Evolutionary conservation across 83 land plant genomes (phyloP).

Genomic region (Diphasiastrum complanatum): DNA sequence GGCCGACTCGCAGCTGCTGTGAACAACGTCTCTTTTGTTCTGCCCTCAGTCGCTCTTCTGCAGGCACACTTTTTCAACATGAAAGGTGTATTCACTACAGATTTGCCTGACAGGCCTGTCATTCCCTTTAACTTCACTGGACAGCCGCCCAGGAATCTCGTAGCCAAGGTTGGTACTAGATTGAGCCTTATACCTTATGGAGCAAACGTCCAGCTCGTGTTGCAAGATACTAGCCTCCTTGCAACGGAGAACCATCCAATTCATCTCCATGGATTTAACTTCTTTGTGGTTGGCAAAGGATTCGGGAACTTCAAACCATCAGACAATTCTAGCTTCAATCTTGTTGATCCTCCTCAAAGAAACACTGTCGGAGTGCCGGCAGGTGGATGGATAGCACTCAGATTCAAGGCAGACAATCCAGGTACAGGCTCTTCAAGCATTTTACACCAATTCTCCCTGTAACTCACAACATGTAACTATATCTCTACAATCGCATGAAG

Average conservation of each 20-base stretch:
- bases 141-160: neutral
- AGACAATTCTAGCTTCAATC: neutral
- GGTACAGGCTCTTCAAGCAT: too few relatives aligned
- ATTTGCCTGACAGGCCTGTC: neutral
- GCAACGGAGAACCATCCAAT: conserved; percentile 6
- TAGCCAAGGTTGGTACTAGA: neutral
- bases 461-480: too few relatives aligned
- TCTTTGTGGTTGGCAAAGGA: conserved; percentile 9
- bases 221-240: conserved; percentile 5
- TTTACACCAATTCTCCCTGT: too few relatives aligned
- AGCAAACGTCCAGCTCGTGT: neutral
- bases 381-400: conserved; percentile 11
- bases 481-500: too few relatives aligned
- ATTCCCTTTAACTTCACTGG: conserved; percentile 6
- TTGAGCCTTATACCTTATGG: neutral
- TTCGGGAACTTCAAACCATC: conserved; percentile 8
- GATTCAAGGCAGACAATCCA: conserved; percentile 13
- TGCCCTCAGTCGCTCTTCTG: neutral
- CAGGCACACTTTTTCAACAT: conserved; percentile 7
- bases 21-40: conserved; percentile 1
- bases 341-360: conserved; percentile 13
- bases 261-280: conserved; percentile 12
- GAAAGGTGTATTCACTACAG: neutral
- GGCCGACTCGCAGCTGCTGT: neutral
- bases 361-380: conserved; percentile 7